phyloP scores from a whole-genome alignment of 129 eudicot genomes.

The Solidago caesia region DNA sequence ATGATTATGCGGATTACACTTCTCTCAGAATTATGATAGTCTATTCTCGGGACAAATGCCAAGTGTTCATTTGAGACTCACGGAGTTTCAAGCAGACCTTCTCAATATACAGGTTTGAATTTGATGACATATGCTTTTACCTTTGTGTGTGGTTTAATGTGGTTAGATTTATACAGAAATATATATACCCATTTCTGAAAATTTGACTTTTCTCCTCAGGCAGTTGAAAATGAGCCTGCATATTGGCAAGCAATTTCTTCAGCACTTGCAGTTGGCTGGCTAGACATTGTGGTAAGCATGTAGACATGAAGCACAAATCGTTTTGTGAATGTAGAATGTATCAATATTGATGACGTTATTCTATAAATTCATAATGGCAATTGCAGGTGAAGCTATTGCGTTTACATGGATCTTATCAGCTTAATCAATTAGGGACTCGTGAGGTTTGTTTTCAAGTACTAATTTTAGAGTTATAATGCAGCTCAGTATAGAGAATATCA shows the following conservation, averaged over 20 bases:
- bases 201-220: constrained; percentile 37
- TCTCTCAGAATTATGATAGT: constrained; percentile 71
- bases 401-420: constrained; percentile 90
- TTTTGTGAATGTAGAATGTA: neutral
- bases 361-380: neutral
- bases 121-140: constrained; percentile 11
- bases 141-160: constrained; percentile 16
- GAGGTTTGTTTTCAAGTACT: constrained; percentile 49
- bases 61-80: constrained; percentile 67
- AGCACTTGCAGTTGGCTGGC: constrained; percentile 96
- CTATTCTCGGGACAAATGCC: constrained; percentile 57
- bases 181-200: neutral
- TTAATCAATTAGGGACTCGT: constrained; percentile 83
- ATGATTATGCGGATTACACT: constrained; percentile 26
- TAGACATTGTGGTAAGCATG: constrained; percentile 73
- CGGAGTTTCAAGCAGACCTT: constrained; percentile 68
- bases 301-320: neutral
- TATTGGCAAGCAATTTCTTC: constrained; percentile 93
- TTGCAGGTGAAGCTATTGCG: constrained; percentile 89
- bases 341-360: neutral
- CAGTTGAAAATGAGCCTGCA: constrained; percentile 68
- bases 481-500: neutral
- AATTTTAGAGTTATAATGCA: neutral
- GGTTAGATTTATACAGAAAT: neutral
- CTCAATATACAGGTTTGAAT: constrained; percentile 56